Evolutionary conservation across 2,329 filamentous ascomycete species (phyloP).

Genomic region (Cladobotryum mycophilum): DNA sequence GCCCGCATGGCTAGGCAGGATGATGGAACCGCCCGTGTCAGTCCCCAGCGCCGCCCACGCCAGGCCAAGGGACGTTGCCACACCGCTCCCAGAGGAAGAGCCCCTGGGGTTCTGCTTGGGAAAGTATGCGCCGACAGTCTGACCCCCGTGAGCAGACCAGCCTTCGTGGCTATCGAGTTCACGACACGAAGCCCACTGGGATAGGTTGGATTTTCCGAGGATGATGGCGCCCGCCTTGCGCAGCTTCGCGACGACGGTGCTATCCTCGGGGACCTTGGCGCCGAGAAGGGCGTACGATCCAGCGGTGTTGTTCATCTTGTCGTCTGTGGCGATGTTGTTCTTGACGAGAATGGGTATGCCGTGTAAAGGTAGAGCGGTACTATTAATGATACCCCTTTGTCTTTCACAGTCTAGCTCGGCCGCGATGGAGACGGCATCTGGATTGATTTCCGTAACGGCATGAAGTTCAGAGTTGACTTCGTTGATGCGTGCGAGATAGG

Average conservation of each 20-base stretch:
- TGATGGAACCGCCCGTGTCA: conserved; percentile 50
- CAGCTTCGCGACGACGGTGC: conserved; percentile 49
- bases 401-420: conserved; percentile 25
- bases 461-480: conserved; percentile 21
- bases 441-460: conserved; percentile 31
- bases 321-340: conserved; percentile 58
- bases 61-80: conserved; percentile 52
- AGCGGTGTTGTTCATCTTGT: conserved; percentile 56
- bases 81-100: conserved; percentile 55
- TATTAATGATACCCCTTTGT: neutral
- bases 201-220: conserved; percentile 57
- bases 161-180: conserved; percentile 49
- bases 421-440: conserved; percentile 34
- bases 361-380: conserved; percentile 43
- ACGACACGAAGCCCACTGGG: conserved; percentile 57
- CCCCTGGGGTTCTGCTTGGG: conserved; percentile 55
- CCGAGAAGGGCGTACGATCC: conserved; percentile 59
- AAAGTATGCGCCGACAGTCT: conserved; percentile 55
- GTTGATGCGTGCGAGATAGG: conserved; percentile 22
- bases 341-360: conserved; percentile 62
- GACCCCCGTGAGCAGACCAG: conserved; percentile 59
- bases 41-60: conserved; percentile 53
- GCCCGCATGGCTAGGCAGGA: conserved; percentile 47
- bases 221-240: conserved; percentile 54
- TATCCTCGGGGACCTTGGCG: conserved; percentile 37